phyloP scores from a whole-genome alignment of 768 basidiomycete genomes.

The Ramaria sp. region DNA sequence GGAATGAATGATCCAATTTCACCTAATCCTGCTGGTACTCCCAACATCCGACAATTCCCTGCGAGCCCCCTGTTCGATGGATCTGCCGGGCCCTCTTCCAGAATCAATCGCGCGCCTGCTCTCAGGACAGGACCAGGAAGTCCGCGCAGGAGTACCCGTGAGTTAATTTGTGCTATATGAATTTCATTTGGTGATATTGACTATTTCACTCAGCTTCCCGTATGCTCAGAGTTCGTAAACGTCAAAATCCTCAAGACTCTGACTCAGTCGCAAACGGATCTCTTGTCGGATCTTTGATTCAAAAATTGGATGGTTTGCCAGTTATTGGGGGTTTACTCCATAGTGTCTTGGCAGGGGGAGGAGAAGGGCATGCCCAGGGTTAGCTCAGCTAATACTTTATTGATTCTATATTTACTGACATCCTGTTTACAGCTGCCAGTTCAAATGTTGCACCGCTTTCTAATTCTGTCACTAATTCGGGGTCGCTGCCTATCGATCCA shows the following conservation, averaged over 20 bases:
- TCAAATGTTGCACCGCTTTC: too few relatives aligned
- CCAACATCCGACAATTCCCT: conserved; percentile 24
- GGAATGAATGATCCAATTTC: neutral
- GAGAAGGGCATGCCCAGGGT: too few relatives aligned
- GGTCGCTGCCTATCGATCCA: too few relatives aligned
- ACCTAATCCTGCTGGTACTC: conserved; percentile 19
- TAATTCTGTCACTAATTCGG: too few relatives aligned
- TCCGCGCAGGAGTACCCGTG: neutral
- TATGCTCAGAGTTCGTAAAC: neutral
- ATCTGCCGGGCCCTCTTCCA: neutral
- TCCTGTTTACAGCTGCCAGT: too few relatives aligned
- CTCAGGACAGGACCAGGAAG: neutral
- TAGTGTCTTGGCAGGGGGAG: too few relatives aligned
- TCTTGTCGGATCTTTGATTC: too few relatives aligned
- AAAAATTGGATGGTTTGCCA: too few relatives aligned
- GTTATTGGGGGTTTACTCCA: too few relatives aligned
- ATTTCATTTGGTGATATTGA: neutral
- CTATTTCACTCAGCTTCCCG: neutral
- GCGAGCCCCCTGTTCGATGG: neutral
- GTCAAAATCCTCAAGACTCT: neutral
- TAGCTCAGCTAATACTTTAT: too few relatives aligned
- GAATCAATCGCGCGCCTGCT: neutral
- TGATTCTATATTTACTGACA: too few relatives aligned
- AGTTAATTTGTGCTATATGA: neutral
- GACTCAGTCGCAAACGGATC: neutral